Percentiles rank a stretch among this genome's conserved stretches.
phyloP scores from a whole-genome alignment of 768 basidiomycete genomes.

The Floccularia luteovirens region DNA sequence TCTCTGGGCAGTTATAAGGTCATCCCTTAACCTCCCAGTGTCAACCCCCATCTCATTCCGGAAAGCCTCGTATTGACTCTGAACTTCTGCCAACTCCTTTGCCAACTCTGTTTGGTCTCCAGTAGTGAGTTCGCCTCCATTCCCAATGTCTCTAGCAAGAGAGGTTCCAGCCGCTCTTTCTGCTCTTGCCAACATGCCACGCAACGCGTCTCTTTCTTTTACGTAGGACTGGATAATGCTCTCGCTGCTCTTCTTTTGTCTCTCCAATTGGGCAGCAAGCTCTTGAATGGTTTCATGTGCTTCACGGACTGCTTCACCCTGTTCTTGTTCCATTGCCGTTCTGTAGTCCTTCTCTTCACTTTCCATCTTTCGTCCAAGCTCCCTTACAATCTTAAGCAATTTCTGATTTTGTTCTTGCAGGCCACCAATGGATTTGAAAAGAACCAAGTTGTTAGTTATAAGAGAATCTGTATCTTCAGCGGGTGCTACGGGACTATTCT shows the following conservation, averaged over 20 bases:
- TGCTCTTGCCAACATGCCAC: conserved; percentile 58
- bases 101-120: conserved; percentile 28
- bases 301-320: conserved; percentile 74
- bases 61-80: conserved; percentile 77
- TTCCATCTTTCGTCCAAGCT: conserved; percentile 82
- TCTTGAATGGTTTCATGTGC: conserved; percentile 84
- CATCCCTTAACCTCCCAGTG: conserved; percentile 62
- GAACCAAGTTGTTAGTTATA: conserved; percentile 83
- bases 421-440: conserved; percentile 71
- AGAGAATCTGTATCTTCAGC: conserved; percentile 64
- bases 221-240: conserved; percentile 71
- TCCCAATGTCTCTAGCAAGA: conserved; percentile 11
- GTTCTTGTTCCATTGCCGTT: conserved; percentile 63
- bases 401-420: conserved; percentile 93
- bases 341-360: conserved; percentile 72
- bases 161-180: conserved; percentile 21
- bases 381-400: conserved; percentile 74
- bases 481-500: conserved; percentile 27
- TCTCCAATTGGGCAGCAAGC: conserved; percentile 70
- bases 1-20: conserved; percentile 54
- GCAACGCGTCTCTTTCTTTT: conserved; percentile 85
- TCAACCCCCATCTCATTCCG: conserved; percentile 78
- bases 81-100: conserved; percentile 63
- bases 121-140: conserved; percentile 7
- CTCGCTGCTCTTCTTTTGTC: conserved; percentile 65